Percentiles rank a stretch among this genome's conserved stretches.
Evolutionary conservation across 2,329 filamentous ascomycete species (phyloP).

Genomic region (Annulohypoxylon truncatum): DNA sequence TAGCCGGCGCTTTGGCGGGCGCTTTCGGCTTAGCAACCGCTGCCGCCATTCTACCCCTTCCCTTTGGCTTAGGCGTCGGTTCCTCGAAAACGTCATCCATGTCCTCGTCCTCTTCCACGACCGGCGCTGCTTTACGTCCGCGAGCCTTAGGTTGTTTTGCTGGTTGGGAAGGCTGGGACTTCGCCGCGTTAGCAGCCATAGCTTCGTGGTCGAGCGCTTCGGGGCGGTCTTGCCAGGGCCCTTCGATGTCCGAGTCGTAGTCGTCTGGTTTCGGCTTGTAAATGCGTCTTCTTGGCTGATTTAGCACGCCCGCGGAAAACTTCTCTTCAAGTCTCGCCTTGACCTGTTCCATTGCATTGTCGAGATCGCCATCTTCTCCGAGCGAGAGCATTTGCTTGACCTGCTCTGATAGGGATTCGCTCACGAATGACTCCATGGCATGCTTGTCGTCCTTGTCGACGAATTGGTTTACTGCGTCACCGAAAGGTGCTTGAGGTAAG

Average conservation of each 20-base stretch:
- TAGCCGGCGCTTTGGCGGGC: slow-evolving; percentile 46
- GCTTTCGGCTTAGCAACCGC: slow-evolving; percentile 48
- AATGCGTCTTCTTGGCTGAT: slow-evolving; percentile 62
- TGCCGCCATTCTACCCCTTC: slow-evolving; percentile 52
- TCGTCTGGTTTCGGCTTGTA: slow-evolving; percentile 80
- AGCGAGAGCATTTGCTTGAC: slow-evolving; percentile 76
- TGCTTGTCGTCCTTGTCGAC: slow-evolving; percentile 96
- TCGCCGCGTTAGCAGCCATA: slow-evolving; percentile 52
- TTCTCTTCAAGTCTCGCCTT: slow-evolving; percentile 76
- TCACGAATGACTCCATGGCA: slow-evolving; percentile 85
- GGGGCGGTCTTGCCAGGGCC: slow-evolving; percentile 84
- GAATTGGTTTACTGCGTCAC: slow-evolving; percentile 91
- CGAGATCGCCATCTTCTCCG: slow-evolving; percentile 76
- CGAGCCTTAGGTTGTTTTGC: slow-evolving; percentile 44
- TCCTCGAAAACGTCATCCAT: slow-evolving; percentile 63
- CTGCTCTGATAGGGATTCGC: slow-evolving; percentile 76
- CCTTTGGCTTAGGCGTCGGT: slow-evolving; percentile 41
- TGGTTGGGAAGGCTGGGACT: slow-evolving; percentile 34
- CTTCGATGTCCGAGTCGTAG: slow-evolving; percentile 93
- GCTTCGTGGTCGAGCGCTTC: slow-evolving; percentile 67
- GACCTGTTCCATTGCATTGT: slow-evolving; percentile 78
- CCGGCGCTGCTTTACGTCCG: slow-evolving; percentile 51
- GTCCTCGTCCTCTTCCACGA: slow-evolving; percentile 57
- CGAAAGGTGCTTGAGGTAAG: slow-evolving; percentile 90
- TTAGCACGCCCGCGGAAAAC: slow-evolving; percentile 74